Evolutionary conservation across 148 eudicot species (phyloP).

Genomic region (Arbutus unedo): DNA sequence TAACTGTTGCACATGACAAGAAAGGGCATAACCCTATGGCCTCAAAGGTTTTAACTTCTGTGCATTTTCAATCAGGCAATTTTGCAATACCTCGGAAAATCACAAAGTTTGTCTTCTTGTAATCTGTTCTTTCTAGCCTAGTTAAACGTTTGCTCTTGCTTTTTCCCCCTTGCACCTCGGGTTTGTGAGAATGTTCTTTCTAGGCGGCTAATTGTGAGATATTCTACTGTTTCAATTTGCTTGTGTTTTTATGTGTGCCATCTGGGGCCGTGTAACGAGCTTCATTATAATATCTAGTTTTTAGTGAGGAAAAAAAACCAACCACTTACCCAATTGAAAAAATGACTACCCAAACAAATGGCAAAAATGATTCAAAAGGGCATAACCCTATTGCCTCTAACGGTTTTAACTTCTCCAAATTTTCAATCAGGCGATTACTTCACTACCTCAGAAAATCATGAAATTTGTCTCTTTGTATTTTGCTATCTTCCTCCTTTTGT

Average conservation of each 20-base stretch:
- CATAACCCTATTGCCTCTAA: background rate
- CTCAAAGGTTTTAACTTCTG: background rate
- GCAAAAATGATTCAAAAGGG: background rate
- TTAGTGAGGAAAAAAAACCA: background rate
- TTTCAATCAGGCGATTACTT: background rate
- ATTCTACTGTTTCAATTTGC: background rate
- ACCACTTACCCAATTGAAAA: background rate
- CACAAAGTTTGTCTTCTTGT: background rate
- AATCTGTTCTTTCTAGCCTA: background rate
- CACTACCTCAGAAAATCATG: background rate
- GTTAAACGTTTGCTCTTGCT: background rate
- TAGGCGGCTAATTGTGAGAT: background rate
- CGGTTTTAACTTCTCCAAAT: background rate
- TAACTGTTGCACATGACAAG: background rate
- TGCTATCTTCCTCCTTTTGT: background rate
- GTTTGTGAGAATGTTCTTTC: background rate
- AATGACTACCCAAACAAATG: background rate
- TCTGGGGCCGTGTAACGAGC: background rate
- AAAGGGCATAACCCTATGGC: background rate
- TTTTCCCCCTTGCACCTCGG: background rate
- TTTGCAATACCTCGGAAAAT: background rate
- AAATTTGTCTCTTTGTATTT: background rate
- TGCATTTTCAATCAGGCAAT: background rate
- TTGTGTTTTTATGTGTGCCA: background rate
- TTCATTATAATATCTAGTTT: background rate